Conservation (phyloP, 495 filamentous ascomycete species). For the Glarea lozoyensis region DNA sequence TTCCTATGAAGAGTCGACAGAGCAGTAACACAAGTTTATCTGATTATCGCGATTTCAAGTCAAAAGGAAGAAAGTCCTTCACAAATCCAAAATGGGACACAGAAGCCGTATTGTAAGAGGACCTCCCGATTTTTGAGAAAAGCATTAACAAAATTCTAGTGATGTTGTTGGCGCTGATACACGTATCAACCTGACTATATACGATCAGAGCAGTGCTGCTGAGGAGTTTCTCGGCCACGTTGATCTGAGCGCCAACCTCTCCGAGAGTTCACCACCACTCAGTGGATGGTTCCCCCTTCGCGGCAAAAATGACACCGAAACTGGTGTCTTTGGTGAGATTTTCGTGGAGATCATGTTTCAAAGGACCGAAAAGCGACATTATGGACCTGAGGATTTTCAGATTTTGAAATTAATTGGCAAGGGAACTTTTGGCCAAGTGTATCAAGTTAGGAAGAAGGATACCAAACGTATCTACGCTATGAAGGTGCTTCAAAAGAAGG, state of each 20-base stretch:
- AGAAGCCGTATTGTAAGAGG: constrained; percentile 83
- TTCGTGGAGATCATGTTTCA: constrained; percentile 80
- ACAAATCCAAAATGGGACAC: constrained; percentile 94
- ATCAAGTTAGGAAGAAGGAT: constrained; percentile 97
- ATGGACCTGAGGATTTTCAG: constrained; percentile 93
- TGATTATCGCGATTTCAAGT: constrained; percentile 62
- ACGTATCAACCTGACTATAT: constrained; percentile 87
- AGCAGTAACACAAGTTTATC: constrained; percentile 82
- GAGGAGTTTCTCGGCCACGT: constrained; percentile 92
- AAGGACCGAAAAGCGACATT: constrained; percentile 83
- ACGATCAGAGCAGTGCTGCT: constrained; percentile 68
- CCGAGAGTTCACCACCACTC: constrained; percentile 56
- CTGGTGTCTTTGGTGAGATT: constrained; percentile 78
- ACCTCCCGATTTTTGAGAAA: constrained; percentile 7
- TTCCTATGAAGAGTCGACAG: constrained; percentile 90
- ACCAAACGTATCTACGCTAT: constrained; percentile 94
- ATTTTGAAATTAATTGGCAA: constrained; percentile 95
- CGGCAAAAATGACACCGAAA: constrained; percentile 47
- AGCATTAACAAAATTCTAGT: constrained; percentile 47
- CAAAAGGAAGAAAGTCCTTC: constrained; percentile 47
- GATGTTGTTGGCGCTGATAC: constrained; percentile 91
- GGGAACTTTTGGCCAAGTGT: constrained; percentile 98
- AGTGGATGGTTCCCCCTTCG: constrained; percentile 83
- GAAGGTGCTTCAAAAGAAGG: constrained; percentile 98
- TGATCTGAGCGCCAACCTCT: constrained; percentile 57